Evolutionary conservation across 345 rosid genomes (phyloP).

Genomic region (Hypericum androsaemum): DNA sequence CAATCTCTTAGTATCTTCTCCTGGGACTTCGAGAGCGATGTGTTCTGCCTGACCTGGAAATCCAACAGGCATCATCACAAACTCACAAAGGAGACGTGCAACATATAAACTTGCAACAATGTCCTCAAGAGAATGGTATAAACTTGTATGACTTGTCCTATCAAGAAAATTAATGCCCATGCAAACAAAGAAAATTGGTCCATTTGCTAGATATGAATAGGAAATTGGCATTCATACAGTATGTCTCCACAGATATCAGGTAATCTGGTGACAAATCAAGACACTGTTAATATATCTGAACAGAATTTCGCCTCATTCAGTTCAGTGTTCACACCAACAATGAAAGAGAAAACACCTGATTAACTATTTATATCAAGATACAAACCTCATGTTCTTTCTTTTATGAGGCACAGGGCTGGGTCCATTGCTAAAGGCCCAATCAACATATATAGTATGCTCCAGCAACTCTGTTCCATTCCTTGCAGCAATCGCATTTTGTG

Average conservation of each 20-base stretch:
- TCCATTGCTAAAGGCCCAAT: no score
- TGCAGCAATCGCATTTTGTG: conserved; percentile 52
- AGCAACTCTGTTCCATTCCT: conserved; percentile 64
- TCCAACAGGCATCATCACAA: no score
- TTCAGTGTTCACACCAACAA: not conserved
- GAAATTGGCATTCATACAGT: no score
- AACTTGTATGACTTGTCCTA: no score
- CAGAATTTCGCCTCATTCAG: not conserved
- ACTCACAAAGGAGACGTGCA: not conserved
- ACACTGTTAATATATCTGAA: not conserved
- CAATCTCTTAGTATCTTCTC: conserved; percentile 45
- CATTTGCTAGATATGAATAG: no score
- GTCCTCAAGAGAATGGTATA: no score
- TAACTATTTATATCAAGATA: conserved; percentile 3
- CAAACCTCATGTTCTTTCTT: conserved; percentile 57
- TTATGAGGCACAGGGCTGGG: conserved; percentile 30
- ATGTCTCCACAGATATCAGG: no score
- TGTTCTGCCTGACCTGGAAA: conserved; percentile 46
- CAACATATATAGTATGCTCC: no score
- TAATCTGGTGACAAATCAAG: no score
- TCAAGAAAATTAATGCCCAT: no score
- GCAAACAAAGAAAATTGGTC: no score
- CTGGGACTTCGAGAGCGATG: conserved; percentile 74
- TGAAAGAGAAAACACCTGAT: not conserved
- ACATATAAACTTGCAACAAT: not conserved